phyloP scores from a whole-genome alignment of 345 rosid genomes.

The Salix exigua region DNA sequence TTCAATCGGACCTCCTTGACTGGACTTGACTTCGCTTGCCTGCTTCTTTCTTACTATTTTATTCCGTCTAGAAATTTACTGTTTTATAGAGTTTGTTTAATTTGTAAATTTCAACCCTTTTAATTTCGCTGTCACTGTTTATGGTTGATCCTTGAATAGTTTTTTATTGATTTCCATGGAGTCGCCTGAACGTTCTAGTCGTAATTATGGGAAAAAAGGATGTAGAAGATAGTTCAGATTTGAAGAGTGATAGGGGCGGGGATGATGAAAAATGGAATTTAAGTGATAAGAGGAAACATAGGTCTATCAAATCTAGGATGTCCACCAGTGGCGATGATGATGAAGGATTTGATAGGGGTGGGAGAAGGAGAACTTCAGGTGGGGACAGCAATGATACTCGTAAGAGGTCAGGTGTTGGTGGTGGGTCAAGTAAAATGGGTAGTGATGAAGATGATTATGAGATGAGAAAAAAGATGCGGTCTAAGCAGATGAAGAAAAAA shows the following conservation, averaged over 20 bases:
- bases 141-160: not conserved
- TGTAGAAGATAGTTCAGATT: constrained; percentile 39
- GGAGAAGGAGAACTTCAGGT: constrained; percentile 50
- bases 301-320: constrained; percentile 58
- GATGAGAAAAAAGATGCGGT: constrained; percentile 39
- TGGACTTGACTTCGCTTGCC: not conserved
- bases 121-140: not conserved
- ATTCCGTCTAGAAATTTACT: not conserved
- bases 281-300: constrained; percentile 58
- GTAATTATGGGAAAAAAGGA: constrained; percentile 41
- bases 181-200: constrained; percentile 51
- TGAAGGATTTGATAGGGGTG: constrained; percentile 51
- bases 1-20: not conserved
- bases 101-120: not conserved
- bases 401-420: constrained; percentile 51
- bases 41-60: not conserved
- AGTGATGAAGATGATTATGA: constrained; percentile 75
- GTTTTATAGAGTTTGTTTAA: not conserved
- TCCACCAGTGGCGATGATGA: constrained; percentile 48
- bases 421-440: constrained; percentile 34
- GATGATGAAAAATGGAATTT: constrained; percentile 60
- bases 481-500: constrained; percentile 64
- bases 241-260: constrained; percentile 42
- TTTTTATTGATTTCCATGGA: constrained; percentile 34
- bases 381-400: constrained; percentile 56